These are phyloP conservation scores for Trichaptum fuscoviolaceum DNA, from an alignment of 768 basidiomycete species.

Conservation along the genomic window DNA sequence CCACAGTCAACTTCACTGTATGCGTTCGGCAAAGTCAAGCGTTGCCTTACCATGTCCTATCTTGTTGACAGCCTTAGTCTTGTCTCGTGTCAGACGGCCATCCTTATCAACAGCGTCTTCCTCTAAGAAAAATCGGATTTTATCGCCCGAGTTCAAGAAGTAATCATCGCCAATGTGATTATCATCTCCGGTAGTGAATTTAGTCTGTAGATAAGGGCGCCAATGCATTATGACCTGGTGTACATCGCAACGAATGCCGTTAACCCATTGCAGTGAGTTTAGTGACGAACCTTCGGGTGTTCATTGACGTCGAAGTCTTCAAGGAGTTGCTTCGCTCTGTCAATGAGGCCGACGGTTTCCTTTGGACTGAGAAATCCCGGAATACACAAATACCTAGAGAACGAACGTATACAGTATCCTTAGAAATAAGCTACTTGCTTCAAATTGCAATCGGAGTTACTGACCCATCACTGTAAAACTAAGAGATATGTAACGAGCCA, in stretches of 20 bases:
- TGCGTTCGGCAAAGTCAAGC: constrained; percentile 4
- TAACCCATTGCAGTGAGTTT: not conserved
- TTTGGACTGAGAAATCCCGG: constrained; percentile 61
- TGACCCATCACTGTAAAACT: constrained; percentile 61
- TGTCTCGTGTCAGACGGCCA: constrained; percentile 67
- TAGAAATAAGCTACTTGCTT: not conserved
- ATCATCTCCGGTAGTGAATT: constrained; percentile 77
- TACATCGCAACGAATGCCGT: not conserved
- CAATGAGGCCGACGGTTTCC: constrained; percentile 57
- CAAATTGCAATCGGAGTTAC: constrained; percentile 14
- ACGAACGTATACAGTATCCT: not conserved
- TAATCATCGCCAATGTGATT: constrained; percentile 89
- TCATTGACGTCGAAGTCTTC: constrained; percentile 70
- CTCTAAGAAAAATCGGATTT: constrained; percentile 93
- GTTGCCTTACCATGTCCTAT: constrained; percentile 71
- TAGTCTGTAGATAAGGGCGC: constrained; percentile 51
- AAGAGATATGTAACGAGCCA: not conserved
- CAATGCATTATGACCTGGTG: not conserved
- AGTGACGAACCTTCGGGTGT: constrained; percentile 67
- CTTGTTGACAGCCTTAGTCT: constrained; percentile 87
- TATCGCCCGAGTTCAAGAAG: constrained; percentile 88
- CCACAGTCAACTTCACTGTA: not conserved
- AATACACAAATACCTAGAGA: constrained; percentile 68
- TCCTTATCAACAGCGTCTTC: constrained; percentile 70
- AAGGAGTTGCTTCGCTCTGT: constrained; percentile 68